phyloP scores from a whole-genome alignment of 371 early-diverging fungal genomes.

The Phascolomyces articulosus region DNA sequence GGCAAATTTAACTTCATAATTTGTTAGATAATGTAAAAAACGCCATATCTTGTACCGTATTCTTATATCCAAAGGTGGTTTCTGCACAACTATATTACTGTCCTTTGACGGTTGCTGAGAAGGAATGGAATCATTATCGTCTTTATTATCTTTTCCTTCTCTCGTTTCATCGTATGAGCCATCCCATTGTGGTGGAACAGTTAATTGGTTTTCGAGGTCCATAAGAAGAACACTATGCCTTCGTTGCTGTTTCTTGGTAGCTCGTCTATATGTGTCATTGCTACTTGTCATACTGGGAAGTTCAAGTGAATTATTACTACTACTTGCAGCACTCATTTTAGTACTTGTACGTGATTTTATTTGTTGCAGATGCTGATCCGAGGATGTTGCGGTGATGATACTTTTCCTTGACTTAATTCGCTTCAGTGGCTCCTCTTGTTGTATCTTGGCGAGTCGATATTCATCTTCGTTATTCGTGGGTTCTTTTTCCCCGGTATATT shows the following conservation, averaged over 20 bases:
- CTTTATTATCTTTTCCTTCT: not conserved
- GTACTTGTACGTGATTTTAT: not conserved
- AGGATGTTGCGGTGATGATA: not conserved
- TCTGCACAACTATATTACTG: not conserved
- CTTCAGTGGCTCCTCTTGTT: not conserved
- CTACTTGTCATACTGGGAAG: not conserved
- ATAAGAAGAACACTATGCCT: not conserved
- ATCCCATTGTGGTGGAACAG: not conserved
- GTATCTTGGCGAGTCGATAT: not conserved
- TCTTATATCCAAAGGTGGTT: not conserved
- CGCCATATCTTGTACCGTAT: constrained; percentile 51
- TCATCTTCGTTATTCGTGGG: not conserved
- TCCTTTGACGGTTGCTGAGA: not conserved
- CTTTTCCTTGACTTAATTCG: not conserved
- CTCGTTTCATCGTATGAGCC: not conserved
- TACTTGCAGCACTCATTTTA: not conserved
- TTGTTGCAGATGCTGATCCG: not conserved
- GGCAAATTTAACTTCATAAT: constrained; percentile 60
- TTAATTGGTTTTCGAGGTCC: not conserved
- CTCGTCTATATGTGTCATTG: not conserved
- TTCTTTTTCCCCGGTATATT: not conserved
- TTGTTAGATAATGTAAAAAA: constrained; percentile 38
- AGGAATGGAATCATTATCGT: not conserved
- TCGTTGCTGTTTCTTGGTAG: no score
- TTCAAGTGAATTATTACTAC: not conserved